Conservation (phyloP, 805 yeast genomes). For the Wickerhamomyces chambardii region DNA sequence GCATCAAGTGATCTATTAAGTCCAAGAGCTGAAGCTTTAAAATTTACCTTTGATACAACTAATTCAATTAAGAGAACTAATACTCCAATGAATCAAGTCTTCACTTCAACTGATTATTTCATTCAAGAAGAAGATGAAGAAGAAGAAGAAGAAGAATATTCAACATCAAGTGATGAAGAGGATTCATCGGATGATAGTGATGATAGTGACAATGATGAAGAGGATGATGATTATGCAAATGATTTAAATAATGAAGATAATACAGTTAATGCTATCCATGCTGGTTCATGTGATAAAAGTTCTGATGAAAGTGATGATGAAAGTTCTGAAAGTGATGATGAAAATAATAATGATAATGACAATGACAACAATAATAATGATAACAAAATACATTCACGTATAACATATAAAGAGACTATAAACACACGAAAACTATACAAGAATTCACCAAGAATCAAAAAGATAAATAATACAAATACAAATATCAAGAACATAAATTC, state of each 20-base stretch:
- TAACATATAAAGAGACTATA: neutral
- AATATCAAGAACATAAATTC: too few relatives aligned
- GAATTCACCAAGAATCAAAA: neutral
- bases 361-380: too few relatives aligned
- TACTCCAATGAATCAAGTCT: slow-evolving; percentile 12
- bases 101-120: slow-evolving; percentile 16
- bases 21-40: slow-evolving; percentile 73
- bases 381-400: too few relatives aligned
- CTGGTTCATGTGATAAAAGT: too few relatives aligned
- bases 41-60: slow-evolving; percentile 80
- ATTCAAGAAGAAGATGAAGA: slow-evolving; percentile 14
- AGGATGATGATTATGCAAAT: slow-evolving; percentile 2
- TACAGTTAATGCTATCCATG: too few relatives aligned
- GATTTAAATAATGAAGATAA: slow-evolving; percentile 4
- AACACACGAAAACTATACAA: neutral
- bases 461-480: neutral
- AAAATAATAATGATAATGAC: too few relatives aligned
- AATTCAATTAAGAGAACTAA: slow-evolving; percentile 69
- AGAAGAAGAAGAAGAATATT: slow-evolving; percentile 6
- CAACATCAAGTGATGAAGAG: slow-evolving; percentile 6
- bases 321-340: too few relatives aligned
- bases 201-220: slow-evolving; percentile 2
- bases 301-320: too few relatives aligned
- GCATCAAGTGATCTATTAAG: slow-evolving; percentile 26
- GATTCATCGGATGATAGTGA: slow-evolving; percentile 5